Conservation (phyloP, 768 basidiomycete species). For the Neoboletus subvelutipes region DNA sequence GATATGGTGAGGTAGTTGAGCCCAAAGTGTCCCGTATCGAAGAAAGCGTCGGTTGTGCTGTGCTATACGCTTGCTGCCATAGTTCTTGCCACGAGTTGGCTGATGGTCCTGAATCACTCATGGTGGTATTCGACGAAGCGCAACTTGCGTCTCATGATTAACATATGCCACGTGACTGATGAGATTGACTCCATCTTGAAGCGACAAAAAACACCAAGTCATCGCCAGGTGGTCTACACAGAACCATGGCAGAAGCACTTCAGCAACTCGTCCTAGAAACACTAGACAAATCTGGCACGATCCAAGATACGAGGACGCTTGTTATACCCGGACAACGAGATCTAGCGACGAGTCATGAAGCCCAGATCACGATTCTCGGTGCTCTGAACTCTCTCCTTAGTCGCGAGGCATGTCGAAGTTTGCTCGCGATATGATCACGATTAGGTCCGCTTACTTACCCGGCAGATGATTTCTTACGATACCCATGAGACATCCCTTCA, state of each 20-base stretch:
- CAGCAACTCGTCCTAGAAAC: slow-evolving; percentile 79
- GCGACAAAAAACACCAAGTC: not conserved
- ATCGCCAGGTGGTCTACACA: slow-evolving; percentile 4
- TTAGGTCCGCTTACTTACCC: slow-evolving; percentile 14
- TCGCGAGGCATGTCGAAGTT: slow-evolving; percentile 62
- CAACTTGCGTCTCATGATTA: not conserved
- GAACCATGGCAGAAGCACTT: slow-evolving; percentile 68
- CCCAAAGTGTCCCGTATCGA: slow-evolving; percentile 45
- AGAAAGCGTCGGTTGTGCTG: slow-evolving; percentile 54
- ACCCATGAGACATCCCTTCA: slow-evolving; percentile 75
- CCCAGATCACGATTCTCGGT: slow-evolving; percentile 82
- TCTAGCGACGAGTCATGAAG: slow-evolving; percentile 64
- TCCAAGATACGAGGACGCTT: slow-evolving; percentile 70
- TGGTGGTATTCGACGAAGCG: slow-evolving; percentile 5
- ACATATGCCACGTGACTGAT: slow-evolving; percentile 16
- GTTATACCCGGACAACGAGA: slow-evolving; percentile 60
- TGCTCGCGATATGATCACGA: slow-evolving; percentile 2
- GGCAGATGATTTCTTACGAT: slow-evolving; percentile 80
- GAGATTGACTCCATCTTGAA: slow-evolving; percentile 8
- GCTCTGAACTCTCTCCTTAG: slow-evolving; percentile 88
- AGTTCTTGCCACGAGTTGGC: slow-evolving; percentile 22
- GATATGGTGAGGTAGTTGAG: slow-evolving; percentile 28
- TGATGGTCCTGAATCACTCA: slow-evolving; percentile 14
- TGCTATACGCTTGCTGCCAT: slow-evolving; percentile 68
- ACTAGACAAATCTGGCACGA: slow-evolving; percentile 53